A percentile compares a stretch with the other conserved stretches of the same genome.
phyloP scores from a whole-genome alignment of 345 rosid species.

The Ailanthus altissimus region DNA sequence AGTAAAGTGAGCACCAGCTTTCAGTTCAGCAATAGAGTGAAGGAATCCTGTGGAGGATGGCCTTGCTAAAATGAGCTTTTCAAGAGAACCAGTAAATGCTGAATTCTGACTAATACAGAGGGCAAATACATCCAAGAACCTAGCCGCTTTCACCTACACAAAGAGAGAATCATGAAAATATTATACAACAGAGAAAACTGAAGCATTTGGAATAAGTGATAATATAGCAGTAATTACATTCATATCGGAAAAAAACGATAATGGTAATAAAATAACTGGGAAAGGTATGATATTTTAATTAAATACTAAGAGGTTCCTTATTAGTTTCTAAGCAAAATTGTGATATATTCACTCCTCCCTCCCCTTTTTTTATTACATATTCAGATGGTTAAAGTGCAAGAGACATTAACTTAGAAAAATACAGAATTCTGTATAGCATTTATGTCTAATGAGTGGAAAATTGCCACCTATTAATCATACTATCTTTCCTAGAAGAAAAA shows the following conservation, averaged over 20 bases:
- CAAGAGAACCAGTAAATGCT: slow-evolving; percentile 69
- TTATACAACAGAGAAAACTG: neutral
- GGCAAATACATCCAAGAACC: slow-evolving; percentile 79
- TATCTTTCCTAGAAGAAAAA: neutral
- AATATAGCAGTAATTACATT: neutral
- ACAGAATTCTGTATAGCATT: neutral
- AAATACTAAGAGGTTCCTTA: neutral
- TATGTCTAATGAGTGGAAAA: neutral
- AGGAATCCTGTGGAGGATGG: slow-evolving; percentile 69
- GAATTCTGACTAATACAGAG: slow-evolving; percentile 70
- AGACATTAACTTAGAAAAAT: neutral
- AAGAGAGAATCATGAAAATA: slow-evolving; percentile 14
- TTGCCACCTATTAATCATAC: neutral
- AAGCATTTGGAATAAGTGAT: neutral
- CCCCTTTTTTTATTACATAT: neutral
- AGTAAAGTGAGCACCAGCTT: slow-evolving; percentile 43
- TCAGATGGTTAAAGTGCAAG: neutral
- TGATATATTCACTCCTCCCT: neutral
- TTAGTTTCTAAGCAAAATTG: neutral
- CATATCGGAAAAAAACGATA: slow-evolving; percentile 49
- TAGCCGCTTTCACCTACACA: slow-evolving; percentile 73
- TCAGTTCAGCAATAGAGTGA: slow-evolving; percentile 72
- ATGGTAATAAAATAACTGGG: neutral
- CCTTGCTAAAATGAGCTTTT: slow-evolving; percentile 60
- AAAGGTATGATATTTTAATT: slow-evolving; percentile 10